phyloP scores from a whole-genome alignment of 1,284 basidiomycete species.

The Porogramme epimiltina region DNA sequence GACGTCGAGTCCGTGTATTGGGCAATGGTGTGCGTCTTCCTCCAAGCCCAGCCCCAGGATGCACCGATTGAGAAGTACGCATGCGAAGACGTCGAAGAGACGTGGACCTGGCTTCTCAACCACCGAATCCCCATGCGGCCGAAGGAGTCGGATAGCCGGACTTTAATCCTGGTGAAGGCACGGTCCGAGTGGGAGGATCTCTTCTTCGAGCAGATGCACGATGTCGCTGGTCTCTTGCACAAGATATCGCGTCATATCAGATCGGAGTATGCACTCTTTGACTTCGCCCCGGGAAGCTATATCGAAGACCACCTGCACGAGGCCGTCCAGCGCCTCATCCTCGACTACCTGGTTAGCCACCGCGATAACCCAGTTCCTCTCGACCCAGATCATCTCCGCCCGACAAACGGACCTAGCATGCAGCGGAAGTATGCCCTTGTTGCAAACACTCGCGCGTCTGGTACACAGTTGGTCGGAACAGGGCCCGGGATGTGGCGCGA shows the following conservation, averaged over 20 bases:
- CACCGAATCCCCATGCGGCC: not conserved
- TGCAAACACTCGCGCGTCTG: too few relatives aligned
- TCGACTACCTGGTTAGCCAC: not conserved
- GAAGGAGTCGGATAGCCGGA: not conserved
- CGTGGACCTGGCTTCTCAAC: not conserved
- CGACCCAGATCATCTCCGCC: not conserved
- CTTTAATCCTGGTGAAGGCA: not conserved
- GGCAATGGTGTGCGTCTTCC: not conserved
- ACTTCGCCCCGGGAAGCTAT: not conserved
- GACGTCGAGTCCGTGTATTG: constrained; percentile 3
- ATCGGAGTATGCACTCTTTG: not conserved
- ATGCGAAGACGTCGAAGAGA: not conserved
- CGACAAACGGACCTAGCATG: too few relatives aligned
- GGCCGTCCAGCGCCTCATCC: constrained; percentile 3
- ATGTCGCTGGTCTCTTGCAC: not conserved
- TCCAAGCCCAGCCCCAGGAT: not conserved
- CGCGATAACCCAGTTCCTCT: not conserved
- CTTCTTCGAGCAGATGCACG: not conserved
- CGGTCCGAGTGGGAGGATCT: not conserved
- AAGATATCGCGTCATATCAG: not conserved
- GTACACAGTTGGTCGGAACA: too few relatives aligned
- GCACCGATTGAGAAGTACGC: not conserved
- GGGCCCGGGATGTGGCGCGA: too few relatives aligned
- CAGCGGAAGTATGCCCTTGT: too few relatives aligned
- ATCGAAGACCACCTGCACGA: not conserved